These are phyloP conservation scores for Clonostachys solani DNA, from an alignment of 2,329 filamentous ascomycete genomes.

Conservation along the genomic window DNA sequence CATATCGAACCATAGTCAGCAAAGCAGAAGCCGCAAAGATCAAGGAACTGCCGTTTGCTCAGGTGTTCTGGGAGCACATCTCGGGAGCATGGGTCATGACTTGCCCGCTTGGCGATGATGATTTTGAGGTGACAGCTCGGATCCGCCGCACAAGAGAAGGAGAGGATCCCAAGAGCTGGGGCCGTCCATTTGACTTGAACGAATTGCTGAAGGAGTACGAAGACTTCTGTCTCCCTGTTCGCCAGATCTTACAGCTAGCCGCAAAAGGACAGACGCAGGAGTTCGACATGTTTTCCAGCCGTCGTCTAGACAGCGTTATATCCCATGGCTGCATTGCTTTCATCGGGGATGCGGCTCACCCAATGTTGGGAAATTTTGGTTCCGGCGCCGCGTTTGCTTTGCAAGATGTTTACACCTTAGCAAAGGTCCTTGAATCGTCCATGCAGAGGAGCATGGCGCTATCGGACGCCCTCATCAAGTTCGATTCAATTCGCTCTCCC, in stretches of 20 bases:
- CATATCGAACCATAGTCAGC: slow-evolving; percentile 23
- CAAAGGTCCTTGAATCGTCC: slow-evolving; percentile 15
- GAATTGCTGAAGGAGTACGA: slow-evolving; percentile 9
- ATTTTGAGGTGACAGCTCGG: slow-evolving; percentile 22
- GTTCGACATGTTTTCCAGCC: slow-evolving; percentile 22
- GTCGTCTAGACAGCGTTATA: slow-evolving; percentile 17
- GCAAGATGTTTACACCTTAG: slow-evolving; percentile 19
- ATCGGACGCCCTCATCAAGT: slow-evolving; percentile 12
- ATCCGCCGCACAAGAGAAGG: slow-evolving; percentile 4
- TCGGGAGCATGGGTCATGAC: slow-evolving; percentile 22
- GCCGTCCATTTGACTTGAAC: slow-evolving; percentile 6
- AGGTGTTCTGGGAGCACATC: slow-evolving; percentile 23
- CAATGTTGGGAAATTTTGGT: slow-evolving; percentile 39
- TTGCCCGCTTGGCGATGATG: slow-evolving; percentile 20
- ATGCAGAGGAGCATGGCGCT: slow-evolving; percentile 8
- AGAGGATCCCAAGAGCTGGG: slow-evolving; percentile 21
- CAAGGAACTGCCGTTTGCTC: slow-evolving; percentile 17
- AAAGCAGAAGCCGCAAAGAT: slow-evolving; percentile 12
- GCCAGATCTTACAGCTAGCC: slow-evolving; percentile 16
- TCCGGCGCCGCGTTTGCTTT: slow-evolving; percentile 29
- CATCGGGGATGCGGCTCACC: slow-evolving; percentile 51
- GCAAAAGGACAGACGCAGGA: slow-evolving; percentile 12
- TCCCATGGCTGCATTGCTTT: slow-evolving; percentile 28
- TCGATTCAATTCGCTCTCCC: slow-evolving; percentile 17
- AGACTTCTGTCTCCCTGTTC: slow-evolving; percentile 21